Base-by-base conservation (phyloP, 2,329 filamentous ascomycete species). In the Graphium sp. region DNA sequence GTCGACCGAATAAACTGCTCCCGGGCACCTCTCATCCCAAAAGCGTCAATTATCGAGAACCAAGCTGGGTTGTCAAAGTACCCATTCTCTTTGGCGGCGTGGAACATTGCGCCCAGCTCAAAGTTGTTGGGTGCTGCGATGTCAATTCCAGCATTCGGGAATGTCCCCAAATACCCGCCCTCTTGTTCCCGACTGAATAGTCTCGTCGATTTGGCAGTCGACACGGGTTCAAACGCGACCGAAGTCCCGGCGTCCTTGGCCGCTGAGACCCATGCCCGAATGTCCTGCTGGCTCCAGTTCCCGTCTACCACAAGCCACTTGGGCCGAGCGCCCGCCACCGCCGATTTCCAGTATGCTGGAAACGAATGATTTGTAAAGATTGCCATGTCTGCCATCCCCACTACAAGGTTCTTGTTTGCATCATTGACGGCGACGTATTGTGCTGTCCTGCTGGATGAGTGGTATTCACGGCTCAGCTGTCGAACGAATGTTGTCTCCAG, bases 331-430 rank as follows among this genome's bases (percentile, higher is more conserved):
- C 56, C 50, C 9, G 55, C 48, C 6, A 83, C 53, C 17, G 68
- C 56, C 2, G 69, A 61, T 28, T 63, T 60, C 74, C 76, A 83
- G 37, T 64, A 55, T 7, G 58, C 47, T 0, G 60, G 49, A 35
- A 66, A 63, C 1, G 59, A 56, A 34, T 64, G 54, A 11, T 53
- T 45, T n/a, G 72, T 64, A 26, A 93, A 68, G 40, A 93, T 87
- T 31, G 62, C 68, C 84, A 95, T 94, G 46, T 95, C 89, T 5
- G 87, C 85, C 82, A 94, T 92, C 25, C 84, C 87, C 36, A 94
- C 53, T n/a, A 85, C 64, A 3, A 98, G 67, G 37, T 85, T 78
- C 48, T 84, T 91, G 34, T 76, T 70, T 1, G 60, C 60, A 44
- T 91, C 80, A 46, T 95, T 98, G 37, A 95, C 60, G 11, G 87